Percentiles rank a stretch among this genome's conserved stretches.
phyloP scores from a whole-genome alignment of 306 rosid species.

The Citrullus mucosospermus region DNA sequence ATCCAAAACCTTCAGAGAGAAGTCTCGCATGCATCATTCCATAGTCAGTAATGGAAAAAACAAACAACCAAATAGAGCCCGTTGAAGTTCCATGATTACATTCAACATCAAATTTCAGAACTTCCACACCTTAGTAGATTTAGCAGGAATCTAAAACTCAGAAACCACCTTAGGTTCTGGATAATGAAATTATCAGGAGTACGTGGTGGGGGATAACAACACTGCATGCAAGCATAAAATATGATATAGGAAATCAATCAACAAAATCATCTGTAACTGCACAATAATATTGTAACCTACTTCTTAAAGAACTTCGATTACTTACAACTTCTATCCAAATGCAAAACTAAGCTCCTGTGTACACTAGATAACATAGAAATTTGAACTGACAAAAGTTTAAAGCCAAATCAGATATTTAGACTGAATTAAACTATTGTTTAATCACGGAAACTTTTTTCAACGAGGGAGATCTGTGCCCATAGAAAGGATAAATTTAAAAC shows the following conservation, averaged over 20 bases:
- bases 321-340: background rate
- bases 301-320: background rate
- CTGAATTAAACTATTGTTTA: background rate
- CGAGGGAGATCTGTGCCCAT: background rate
- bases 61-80: background rate
- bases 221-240: background rate
- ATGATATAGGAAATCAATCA: background rate
- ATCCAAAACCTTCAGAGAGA: background rate
- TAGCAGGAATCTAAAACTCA: background rate
- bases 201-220: background rate
- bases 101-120: background rate
- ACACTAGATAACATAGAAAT: background rate
- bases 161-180: background rate
- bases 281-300: background rate
- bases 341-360: background rate
- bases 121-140: background rate
- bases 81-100: background rate
- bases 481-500: background rate
- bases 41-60: background rate
- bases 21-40: background rate
- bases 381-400: background rate
- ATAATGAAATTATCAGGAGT: background rate
- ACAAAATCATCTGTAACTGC: background rate
- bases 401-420: background rate
- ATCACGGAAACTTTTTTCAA: background rate